Evolutionary conservation across 352 stramenopile species (phyloP).

Genomic region (Phytophthora macrochlamydospora): DNA sequence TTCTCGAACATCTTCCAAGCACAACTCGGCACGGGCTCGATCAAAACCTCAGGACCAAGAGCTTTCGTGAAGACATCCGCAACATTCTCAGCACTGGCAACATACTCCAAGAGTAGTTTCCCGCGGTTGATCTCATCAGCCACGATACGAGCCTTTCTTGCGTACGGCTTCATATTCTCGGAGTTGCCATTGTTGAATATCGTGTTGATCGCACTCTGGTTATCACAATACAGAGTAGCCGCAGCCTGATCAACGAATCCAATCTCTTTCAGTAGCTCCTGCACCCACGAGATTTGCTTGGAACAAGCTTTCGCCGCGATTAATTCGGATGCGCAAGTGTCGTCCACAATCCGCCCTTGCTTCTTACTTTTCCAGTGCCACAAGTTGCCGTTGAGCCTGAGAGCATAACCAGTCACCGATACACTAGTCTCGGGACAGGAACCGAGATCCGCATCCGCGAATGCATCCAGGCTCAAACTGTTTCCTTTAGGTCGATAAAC

Average conservation of each 20-base stretch:
- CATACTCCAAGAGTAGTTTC: conserved; percentile 1
- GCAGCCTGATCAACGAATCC: not conserved
- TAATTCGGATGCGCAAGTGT: conserved; percentile 9
- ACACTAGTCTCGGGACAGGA: conserved; percentile 1
- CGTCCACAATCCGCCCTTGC: not conserved
- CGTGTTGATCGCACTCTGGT: conserved; percentile 9
- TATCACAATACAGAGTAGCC: conserved; percentile 7
- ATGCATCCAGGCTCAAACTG: conserved; percentile 1
- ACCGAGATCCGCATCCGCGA: conserved; percentile 1
- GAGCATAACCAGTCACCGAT: conserved; percentile 4
- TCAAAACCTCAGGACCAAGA: no score
- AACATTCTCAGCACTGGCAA: conserved; percentile 7
- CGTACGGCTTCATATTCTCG: not conserved
- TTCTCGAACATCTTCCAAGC: no score
- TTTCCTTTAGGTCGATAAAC: not conserved
- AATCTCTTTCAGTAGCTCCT: not conserved
- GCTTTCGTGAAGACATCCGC: conserved; percentile 14
- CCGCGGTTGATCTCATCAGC: conserved; percentile 1
- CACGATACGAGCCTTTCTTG: not conserved
- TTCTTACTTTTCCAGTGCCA: conserved; percentile 7
- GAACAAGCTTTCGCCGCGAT: conserved; percentile 2
- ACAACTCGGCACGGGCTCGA: no score
- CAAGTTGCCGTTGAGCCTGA: conserved; percentile 3
- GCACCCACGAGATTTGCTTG: conserved; percentile 6
- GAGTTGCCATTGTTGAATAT: conserved; percentile 11